These are phyloP conservation scores for Metschnikowia henanensis DNA, from an alignment of 805 yeast species.

Conservation along the genomic window DNA sequence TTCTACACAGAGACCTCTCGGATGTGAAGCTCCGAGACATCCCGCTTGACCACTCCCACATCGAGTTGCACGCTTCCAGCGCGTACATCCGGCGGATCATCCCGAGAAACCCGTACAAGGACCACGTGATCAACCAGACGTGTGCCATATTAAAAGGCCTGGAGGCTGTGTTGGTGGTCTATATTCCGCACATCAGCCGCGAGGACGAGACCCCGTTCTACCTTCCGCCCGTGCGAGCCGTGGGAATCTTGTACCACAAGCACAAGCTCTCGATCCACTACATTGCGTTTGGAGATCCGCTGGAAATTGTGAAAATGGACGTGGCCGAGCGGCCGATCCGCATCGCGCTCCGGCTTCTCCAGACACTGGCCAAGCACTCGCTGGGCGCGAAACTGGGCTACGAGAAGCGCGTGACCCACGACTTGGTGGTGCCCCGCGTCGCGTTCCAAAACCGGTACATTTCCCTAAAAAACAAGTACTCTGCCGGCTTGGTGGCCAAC, in stretches of 20 bases:
- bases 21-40: slow-evolving; percentile 33
- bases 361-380: slow-evolving; percentile 83
- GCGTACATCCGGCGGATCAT: slow-evolving; percentile 79
- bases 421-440: slow-evolving; percentile 77
- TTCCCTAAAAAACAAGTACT: slow-evolving; percentile 76
- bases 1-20: slow-evolving; percentile 33
- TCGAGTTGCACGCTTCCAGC: slow-evolving; percentile 33
- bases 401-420: slow-evolving; percentile 86
- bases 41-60: slow-evolving; percentile 23
- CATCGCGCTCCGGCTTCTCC: slow-evolving; percentile 76
- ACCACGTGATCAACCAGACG: slow-evolving; percentile 80
- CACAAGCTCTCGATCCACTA: slow-evolving; percentile 69
- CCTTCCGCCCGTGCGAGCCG: slow-evolving; percentile 80
- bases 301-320: slow-evolving; percentile 24
- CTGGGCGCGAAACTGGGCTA: slow-evolving; percentile 83
- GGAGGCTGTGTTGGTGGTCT: slow-evolving; percentile 58
- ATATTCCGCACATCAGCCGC: slow-evolving; percentile 69
- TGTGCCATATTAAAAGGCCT: slow-evolving; percentile 52
- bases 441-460: slow-evolving; percentile 83
- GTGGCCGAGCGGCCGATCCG: slow-evolving; percentile 66
- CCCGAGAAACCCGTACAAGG: slow-evolving; percentile 92
- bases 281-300: slow-evolving; percentile 49
- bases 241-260: slow-evolving; percentile 60
- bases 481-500: slow-evolving; percentile 66
- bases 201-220: slow-evolving; percentile 78